Conservation (phyloP, 78 protist species). For the Speleostelium caveatum region DNA sequence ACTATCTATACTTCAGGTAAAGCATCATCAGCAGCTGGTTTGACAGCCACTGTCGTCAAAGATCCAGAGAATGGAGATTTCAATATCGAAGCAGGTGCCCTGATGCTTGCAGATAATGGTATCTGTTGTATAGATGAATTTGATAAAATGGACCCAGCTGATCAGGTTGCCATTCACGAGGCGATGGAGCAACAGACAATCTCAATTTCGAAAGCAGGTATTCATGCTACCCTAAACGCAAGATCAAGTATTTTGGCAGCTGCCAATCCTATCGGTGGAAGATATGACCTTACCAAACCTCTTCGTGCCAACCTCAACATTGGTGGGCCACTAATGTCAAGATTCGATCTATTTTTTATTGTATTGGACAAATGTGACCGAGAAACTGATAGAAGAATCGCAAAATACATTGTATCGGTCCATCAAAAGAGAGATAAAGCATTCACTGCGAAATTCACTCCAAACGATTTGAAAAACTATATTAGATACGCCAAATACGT, state of each 20-base stretch:
- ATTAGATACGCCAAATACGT: slow-evolving; percentile 88
- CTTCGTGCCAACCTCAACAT: slow-evolving; percentile 92
- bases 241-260: slow-evolving; percentile 98
- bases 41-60: slow-evolving; percentile 97
- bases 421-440: slow-evolving; percentile 90
- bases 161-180: slow-evolving; percentile 99
- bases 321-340: slow-evolving; percentile 98
- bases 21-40: slow-evolving; percentile 97
- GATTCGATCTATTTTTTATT: slow-evolving; percentile 99
- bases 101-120: slow-evolving; percentile 99
- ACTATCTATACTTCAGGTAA: slow-evolving; percentile 99
- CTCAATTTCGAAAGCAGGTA: slow-evolving; percentile 99
- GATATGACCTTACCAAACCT: slow-evolving; percentile 51
- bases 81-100: slow-evolving; percentile 99
- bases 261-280: slow-evolving; percentile 96
- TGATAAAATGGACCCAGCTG: slow-evolving; percentile 97
- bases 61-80: slow-evolving; percentile 99
- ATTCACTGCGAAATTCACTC: slow-evolving; percentile 61
- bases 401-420: slow-evolving; percentile 93
- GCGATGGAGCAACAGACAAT: slow-evolving; percentile 99
- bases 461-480: slow-evolving; percentile 91
- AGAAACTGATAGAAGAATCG: slow-evolving; percentile 93
- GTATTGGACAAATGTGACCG: slow-evolving; percentile 95
- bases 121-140: slow-evolving; percentile 99
- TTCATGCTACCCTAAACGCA: slow-evolving; percentile 98